These are phyloP conservation scores for Intubia oerlemansii DNA, from an alignment of 2,329 filamentous ascomycete genomes.

Conservation along the genomic window DNA sequence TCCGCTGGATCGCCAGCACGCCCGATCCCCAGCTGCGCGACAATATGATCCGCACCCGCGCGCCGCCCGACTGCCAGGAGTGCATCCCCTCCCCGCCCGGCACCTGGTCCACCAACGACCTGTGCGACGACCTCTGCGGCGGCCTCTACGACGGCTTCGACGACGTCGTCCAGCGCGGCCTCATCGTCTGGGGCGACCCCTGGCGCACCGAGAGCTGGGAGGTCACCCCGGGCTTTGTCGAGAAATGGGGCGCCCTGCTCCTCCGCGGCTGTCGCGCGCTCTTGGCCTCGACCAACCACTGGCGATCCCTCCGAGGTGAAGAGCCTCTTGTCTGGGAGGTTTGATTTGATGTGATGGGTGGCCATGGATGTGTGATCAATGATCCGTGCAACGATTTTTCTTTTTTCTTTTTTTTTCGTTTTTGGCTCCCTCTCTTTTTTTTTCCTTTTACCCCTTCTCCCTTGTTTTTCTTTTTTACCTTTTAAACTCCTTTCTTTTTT, in stretches of 20 bases:
- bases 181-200: slow-evolving; percentile 19
- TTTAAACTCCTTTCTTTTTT: too few relatives aligned
- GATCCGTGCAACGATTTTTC: slow-evolving; percentile 1
- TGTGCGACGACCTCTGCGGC: slow-evolving; percentile 12
- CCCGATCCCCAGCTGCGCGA: slow-evolving; percentile 12
- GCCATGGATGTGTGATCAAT: too few relatives aligned
- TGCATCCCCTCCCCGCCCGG: too few relatives aligned
- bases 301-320: slow-evolving; percentile 13
- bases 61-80: too few relatives aligned
- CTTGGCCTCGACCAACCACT: slow-evolving; percentile 18
- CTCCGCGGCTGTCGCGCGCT: slow-evolving; percentile 17
- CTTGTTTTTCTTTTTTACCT: too few relatives aligned
- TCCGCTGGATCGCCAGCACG: slow-evolving; percentile 12
- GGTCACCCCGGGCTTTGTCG: slow-evolving; percentile 17
- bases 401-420: slow-evolving; percentile 1
- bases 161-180: slow-evolving; percentile 10
- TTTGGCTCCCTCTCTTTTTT: not conserved
- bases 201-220: slow-evolving; percentile 20
- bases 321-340: slow-evolving; percentile 4
- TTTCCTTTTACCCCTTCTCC: too few relatives aligned
- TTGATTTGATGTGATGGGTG: too few relatives aligned
- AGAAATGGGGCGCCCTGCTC: slow-evolving; percentile 18
- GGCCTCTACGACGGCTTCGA: slow-evolving; percentile 12
- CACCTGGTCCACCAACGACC: slow-evolving; percentile 10
- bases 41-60: slow-evolving; percentile 10